These are phyloP conservation scores for Alternaria arborescens DNA, from an alignment of 2,329 filamentous ascomycete species.

Conservation along the genomic window DNA sequence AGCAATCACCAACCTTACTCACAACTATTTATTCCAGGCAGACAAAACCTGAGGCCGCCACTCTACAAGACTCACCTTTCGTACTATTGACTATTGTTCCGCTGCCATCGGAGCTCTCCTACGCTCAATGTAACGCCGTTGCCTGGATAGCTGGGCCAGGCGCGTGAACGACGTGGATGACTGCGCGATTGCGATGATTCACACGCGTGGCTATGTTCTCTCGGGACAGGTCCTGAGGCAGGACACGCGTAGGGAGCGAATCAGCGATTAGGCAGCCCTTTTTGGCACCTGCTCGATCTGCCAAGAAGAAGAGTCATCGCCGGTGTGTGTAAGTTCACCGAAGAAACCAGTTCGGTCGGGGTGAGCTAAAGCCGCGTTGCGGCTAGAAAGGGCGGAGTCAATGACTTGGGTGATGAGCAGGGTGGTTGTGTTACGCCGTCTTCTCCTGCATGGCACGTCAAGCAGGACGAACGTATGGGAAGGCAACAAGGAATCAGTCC, in stretches of 20 bases:
- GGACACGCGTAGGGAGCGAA: conserved; percentile 22
- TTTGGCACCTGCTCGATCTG: conserved; percentile 9
- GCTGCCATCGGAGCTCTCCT: conserved; percentile 36
- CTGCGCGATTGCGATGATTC: conserved; percentile 41
- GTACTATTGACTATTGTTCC: conserved; percentile 29
- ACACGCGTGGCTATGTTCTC: conserved; percentile 40
- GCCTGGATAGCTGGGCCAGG: conserved; percentile 39
- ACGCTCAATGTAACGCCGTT: conserved; percentile 24
- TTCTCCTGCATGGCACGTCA: conserved; percentile 39
- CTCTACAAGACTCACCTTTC: conserved; percentile 13
- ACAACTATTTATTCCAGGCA: conserved; percentile 46
- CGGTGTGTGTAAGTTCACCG: conserved; percentile 19
- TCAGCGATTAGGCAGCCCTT: conserved; percentile 34
- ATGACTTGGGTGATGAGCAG: conserved; percentile 19
- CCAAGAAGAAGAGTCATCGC: conserved; percentile 37
- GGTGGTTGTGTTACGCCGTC: conserved; percentile 1
- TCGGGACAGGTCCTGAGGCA: conserved; percentile 34
- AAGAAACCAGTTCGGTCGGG: conserved; percentile 27
- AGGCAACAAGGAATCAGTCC: conserved; percentile 17
- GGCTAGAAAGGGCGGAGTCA: conserved; percentile 15
- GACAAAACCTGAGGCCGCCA: conserved; percentile 44
- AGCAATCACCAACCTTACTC: conserved; percentile 11
- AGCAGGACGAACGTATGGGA: conserved; percentile 28
- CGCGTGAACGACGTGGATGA: conserved; percentile 28
- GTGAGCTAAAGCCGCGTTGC: conserved; percentile 20